Percentiles rank a stretch among this genome's conserved stretches.
Conservation (phyloP, 2,329 filamentous ascomycete genomes). For the Beauveria caledonica region DNA sequence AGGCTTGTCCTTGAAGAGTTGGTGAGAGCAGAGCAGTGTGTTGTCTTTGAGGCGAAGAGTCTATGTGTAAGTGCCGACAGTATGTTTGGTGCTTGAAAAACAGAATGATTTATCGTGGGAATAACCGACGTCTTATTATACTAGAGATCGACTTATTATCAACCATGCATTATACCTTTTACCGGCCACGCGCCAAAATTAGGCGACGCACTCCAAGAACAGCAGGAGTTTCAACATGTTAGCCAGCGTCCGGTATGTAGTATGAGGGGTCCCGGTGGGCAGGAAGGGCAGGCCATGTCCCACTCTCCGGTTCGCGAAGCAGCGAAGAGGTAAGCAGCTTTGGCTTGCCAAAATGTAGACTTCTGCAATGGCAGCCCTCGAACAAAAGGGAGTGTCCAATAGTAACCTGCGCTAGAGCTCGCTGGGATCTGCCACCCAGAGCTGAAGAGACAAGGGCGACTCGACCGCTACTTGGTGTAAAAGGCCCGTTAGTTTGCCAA, state of each 20-base stretch:
- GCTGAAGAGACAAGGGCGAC: neutral
- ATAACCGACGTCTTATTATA: slow-evolving; percentile 2
- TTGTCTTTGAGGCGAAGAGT: neutral
- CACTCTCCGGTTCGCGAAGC: neutral
- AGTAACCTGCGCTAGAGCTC: too few relatives aligned
- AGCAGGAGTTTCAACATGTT: neutral
- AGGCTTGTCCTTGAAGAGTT: neutral
- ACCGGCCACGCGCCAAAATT: neutral
- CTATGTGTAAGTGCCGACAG: neutral
- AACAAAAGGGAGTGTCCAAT: too few relatives aligned
- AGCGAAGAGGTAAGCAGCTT: neutral
- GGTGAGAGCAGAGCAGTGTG: neutral
- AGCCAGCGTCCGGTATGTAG: slow-evolving; percentile 1
- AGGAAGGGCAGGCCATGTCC: neutral
- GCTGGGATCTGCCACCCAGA: too few relatives aligned
- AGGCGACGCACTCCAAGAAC: neutral
- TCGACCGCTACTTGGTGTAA: too few relatives aligned
- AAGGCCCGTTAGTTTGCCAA: neutral
- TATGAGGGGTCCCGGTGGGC: neutral
- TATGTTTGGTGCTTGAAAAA: neutral
- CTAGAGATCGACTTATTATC: neutral
- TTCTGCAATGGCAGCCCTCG: too few relatives aligned
- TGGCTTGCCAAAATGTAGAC: too few relatives aligned
- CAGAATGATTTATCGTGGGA: neutral
- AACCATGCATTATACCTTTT: neutral